Base-by-base conservation (phyloP, 1,284 basidiomycete species). In the Melanopsichium pennsylvanicum region DNA sequence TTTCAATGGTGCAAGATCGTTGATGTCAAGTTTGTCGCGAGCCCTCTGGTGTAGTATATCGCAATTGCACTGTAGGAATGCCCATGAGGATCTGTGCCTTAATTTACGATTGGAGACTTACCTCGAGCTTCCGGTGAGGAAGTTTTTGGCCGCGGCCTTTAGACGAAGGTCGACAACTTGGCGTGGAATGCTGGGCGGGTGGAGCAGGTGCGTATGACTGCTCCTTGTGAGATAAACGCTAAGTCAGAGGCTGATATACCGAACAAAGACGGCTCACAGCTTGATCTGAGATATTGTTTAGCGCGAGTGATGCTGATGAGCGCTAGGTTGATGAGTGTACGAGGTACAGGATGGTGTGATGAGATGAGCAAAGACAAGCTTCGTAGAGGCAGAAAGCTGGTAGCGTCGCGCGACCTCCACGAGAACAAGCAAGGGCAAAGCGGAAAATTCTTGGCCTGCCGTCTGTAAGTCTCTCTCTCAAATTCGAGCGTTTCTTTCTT, bases 131-230 rank as follows among this genome's bases (percentile, higher is more conserved):
- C 57, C 67, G 35, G 67, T 70, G 44, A 64, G 51, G 67, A 70
- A 70, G 56, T 56, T 60, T 61, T 70, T 70, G 57, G 67, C 67
- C 60, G 67, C 67, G 49, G 60, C 60, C 67, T 70, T 70, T 48
- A 70, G 56, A 39, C 67, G 59, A 19, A 70, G 56, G 18, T 70
- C 67, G 48, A 64, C 57, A 60, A 70, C 61, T 60, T 66, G 59
- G 35, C 67, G 61, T 45, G 67, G 67, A 70, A 70, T 70, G 52
- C 34, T 67, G 67, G 67, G 57, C 61, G 50, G 54, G 26, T 16
- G 52, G 58, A 61, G 64, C 58, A 68, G 52, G 46, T 48, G 42
- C 50, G 50, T 38, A 26, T 31, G n/a, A 46, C 62, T 55, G 62
- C 62, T 45, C 62, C 62, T 52, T 57, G 37, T 37, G 38, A 41